Conservation (phyloP, 352 stramenopile genomes). For the Globisporangium carolinianum region DNA sequence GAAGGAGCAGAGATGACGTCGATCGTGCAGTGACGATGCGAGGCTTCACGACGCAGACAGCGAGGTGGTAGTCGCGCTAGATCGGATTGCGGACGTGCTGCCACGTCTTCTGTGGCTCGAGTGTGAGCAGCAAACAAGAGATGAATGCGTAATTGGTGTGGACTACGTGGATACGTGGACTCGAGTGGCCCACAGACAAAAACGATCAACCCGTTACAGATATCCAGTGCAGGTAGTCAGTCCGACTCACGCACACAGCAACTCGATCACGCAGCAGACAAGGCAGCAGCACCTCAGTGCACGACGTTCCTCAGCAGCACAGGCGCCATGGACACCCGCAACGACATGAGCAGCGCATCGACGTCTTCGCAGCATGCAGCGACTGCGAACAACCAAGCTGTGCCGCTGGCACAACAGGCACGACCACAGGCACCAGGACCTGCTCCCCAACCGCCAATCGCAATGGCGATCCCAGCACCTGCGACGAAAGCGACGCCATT, state of each 20-base stretch:
- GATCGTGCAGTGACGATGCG: background rate
- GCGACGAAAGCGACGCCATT: conserved; percentile 7
- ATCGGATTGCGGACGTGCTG: background rate
- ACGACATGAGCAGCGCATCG: background rate
- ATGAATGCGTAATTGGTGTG: background rate
- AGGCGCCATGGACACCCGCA: background rate
- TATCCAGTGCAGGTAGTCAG: too few relatives aligned
- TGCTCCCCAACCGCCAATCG: background rate
- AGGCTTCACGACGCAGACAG: background rate
- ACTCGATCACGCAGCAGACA: too few relatives aligned
- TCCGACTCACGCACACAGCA: too few relatives aligned
- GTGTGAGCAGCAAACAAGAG: background rate
- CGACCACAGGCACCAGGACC: background rate
- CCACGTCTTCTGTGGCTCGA: background rate
- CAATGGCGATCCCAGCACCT: conserved; percentile 4
- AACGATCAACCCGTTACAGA: too few relatives aligned
- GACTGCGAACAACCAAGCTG: background rate
- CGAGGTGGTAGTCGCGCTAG: background rate
- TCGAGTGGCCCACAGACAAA: background rate
- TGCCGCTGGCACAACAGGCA: background rate
- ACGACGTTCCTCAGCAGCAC: too few relatives aligned
- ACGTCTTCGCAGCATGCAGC: too few relatives aligned
- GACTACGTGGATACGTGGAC: background rate
- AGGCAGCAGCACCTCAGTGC: too few relatives aligned
- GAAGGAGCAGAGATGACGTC: background rate